Evolutionary conservation across 1,139 yeast genomes (phyloP).

Genomic region (Taiozyma sp.): DNA sequence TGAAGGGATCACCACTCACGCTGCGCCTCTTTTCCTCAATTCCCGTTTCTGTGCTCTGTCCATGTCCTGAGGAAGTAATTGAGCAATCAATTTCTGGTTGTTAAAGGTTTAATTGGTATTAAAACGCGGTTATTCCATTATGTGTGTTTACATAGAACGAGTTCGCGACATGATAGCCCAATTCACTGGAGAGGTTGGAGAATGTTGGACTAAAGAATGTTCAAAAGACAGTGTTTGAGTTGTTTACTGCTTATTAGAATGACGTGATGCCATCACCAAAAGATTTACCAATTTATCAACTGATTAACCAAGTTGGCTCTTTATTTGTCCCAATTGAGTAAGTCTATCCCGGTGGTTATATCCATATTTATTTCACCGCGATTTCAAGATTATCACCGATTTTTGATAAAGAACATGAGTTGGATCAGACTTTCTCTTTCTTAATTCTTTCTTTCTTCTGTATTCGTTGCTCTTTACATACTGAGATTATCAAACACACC

Average conservation of each 20-base stretch:
- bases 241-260: no score
- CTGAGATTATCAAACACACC: not conserved
- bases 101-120: no score
- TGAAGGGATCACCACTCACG: not conserved
- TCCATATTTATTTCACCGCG: not conserved
- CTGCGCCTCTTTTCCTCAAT: slow-evolving; percentile 21
- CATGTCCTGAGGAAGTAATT: not conserved
- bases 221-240: no score
- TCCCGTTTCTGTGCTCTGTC: slow-evolving; percentile 14
- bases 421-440: no score
- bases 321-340: not conserved
- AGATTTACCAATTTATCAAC: no score
- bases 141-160: not conserved
- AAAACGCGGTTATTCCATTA: not conserved
- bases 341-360: not conserved
- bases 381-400: not conserved
- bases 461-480: not conserved
- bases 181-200: no score
- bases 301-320: no score
- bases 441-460: not conserved
- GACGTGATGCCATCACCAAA: no score
- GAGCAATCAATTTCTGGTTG: no score
- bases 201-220: no score
- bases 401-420: not conserved
- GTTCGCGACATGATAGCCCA: not conserved